Evolutionary conservation across 2,329 filamentous ascomycete species (phyloP), one percentile per base, ranked within the genome.

Genomic region (Fulvia fulva): DNA sequence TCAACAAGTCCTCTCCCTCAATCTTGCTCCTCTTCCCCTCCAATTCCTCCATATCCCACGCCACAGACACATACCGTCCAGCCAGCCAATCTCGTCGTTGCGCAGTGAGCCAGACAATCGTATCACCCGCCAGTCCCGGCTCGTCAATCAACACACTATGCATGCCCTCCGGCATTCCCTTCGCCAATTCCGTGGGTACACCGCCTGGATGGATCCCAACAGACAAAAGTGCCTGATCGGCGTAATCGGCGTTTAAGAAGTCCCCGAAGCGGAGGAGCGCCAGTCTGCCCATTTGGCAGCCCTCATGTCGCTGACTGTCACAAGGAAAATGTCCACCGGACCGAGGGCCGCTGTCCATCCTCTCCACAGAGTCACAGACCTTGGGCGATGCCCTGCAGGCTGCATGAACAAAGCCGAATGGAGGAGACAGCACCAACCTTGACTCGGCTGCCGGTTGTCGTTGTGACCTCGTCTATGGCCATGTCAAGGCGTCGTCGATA

Each of bases 221-320:
- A n/a, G 73, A 73, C 9, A 81, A 64, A 0, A 80, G 60, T 0
- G 77, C 77, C 46, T 79, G 66, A 9, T 72, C 68, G 11, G 63
- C 67, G 59, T 82, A 78, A 60, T 83, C 80, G 21, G 57, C 59
- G 8, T 68, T 71, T 22, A 80, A 57, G 57, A 76, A 79, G 64
- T 83, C 78, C 21, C 71, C 75, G n/a, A 82, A 69, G 4, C 78
- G 73, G 44, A 75, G 68, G 1, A 78, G 59, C 0, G 77, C 76
- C 44, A 81, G 71, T 63, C 83, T 83, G 51, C 70, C 68, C 2
- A 71, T 71, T 63, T 80, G 77, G 63, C 83, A 83, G n/a, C 0
- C 73, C 73, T 8, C 76, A 78, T 0, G 70, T 59, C 23, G 63
- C 65, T 0, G 63, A 60, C 11, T n/a, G n/a, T n/a, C n/a, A n/a